A percentile compares a stretch with the other conserved stretches of the same genome.
Evolutionary conservation across 2,329 filamentous ascomycete species (phyloP).

Genomic region (Aureobasidium lini): DNA sequence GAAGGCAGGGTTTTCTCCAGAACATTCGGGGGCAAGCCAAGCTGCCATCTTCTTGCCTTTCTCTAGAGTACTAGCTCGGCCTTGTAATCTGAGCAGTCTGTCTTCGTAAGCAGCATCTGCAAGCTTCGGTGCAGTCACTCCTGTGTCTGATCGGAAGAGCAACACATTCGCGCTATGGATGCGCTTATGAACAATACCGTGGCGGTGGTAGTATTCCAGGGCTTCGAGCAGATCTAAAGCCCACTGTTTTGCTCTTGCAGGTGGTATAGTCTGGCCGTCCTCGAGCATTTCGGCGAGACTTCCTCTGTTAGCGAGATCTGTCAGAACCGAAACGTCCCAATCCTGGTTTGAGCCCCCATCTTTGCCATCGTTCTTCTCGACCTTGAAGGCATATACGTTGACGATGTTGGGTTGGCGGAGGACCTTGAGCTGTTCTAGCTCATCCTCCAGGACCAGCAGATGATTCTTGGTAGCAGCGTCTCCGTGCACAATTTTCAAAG

Average conservation of each 20-base stretch:
- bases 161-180: slow-evolving; percentile 76
- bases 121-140: slow-evolving; percentile 62
- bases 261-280: slow-evolving; percentile 56
- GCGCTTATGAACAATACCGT: slow-evolving; percentile 69
- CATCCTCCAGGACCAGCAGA: slow-evolving; percentile 66
- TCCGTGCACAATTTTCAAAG: slow-evolving; percentile 1
- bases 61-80: not conserved
- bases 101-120: slow-evolving; percentile 65
- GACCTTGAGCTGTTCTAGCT: slow-evolving; percentile 67
- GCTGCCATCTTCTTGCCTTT: slow-evolving; percentile 36
- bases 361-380: slow-evolving; percentile 32
- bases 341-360: slow-evolving; percentile 16
- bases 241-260: slow-evolving; percentile 75
- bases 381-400: slow-evolving; percentile 70
- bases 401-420: slow-evolving; percentile 71
- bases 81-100: slow-evolving; percentile 11
- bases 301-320: slow-evolving; percentile 71
- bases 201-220: slow-evolving; percentile 76
- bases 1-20: slow-evolving; percentile 36
- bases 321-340: slow-evolving; percentile 71
- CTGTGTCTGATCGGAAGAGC: slow-evolving; percentile 60
- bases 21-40: slow-evolving; percentile 16
- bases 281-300: slow-evolving; percentile 77
- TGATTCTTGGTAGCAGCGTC: slow-evolving; percentile 51
- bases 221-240: slow-evolving; percentile 88